Percentiles rank a stretch among this genome's conserved stretches.
These are phyloP conservation scores for Sesbania bispinosa DNA, from an alignment of 306 rosid species.

Conservation along the genomic window DNA sequence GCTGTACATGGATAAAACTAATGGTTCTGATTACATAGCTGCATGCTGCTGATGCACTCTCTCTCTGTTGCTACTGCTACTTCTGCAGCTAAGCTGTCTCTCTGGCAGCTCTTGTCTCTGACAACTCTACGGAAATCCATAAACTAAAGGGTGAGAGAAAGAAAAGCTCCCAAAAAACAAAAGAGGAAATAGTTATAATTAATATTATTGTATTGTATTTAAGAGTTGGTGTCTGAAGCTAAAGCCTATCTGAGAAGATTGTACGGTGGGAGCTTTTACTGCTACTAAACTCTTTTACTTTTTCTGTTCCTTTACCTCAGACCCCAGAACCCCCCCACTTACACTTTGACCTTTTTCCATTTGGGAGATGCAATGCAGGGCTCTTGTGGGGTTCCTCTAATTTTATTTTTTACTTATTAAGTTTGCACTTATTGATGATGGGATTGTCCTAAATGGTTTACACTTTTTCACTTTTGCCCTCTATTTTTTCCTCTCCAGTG, in stretches of 20 bases:
- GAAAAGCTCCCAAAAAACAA: constrained; percentile 11
- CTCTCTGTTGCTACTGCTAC: constrained; percentile 44
- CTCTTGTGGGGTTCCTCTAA: constrained; percentile 8
- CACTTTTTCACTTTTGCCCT: not conserved
- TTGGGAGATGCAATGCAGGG: constrained; percentile 21
- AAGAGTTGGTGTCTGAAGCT: constrained; percentile 47
- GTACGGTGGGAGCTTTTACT: constrained; percentile 74
- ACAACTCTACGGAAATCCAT: constrained; percentile 82
- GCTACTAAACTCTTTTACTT: constrained; percentile 59
- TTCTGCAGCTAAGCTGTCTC: constrained; percentile 47
- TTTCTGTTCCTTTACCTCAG: constrained; percentile 55
- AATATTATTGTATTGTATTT: not conserved
- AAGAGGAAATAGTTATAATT: constrained; percentile 25
- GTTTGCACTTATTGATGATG: not conserved
- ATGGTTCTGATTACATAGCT: constrained; percentile 70
- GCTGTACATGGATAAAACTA: constrained; percentile 65
- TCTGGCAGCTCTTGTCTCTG: constrained; percentile 83
- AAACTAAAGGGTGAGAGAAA: constrained; percentile 41
- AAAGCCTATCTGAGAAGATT: constrained; percentile 33
- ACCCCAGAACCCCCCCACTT: constrained; percentile 44
- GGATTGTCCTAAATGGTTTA: not conserved
- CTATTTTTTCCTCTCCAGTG: too few relatives aligned
- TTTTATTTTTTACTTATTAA: not conserved
- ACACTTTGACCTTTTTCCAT: constrained; percentile 41
- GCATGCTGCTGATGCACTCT: constrained; percentile 48